Evolutionary conservation across 2,329 filamentous ascomycete genomes (phyloP), one percentile per base, ranked within the genome.

Genomic region (Drechslerella dactyloides): DNA sequence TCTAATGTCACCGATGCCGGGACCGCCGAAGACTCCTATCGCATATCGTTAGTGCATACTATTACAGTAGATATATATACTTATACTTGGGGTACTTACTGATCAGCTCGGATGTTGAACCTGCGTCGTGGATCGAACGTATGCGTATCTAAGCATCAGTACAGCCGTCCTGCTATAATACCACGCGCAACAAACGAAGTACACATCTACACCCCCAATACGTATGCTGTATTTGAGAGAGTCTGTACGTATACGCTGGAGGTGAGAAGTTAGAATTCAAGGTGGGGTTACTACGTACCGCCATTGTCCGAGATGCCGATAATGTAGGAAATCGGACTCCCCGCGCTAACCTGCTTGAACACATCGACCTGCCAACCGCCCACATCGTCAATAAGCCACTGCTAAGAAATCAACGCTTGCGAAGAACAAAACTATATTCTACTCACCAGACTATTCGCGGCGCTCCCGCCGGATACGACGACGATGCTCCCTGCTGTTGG

Each of bases 271-370:
- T 13, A 17, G 15, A 48, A 23, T 33, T 8, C 7, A 33, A 11
- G 3, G 23, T 60, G 24, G 17, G 46, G 17, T 19, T 13, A 2
- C 11, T 52, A 30, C 57, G 37, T 63, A 73, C 69, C 93, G 54
- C 93, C 93, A 80, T 97, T 97, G 81, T 97, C 93, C 75, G 90
- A 94, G 78, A 97, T 96, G 37, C 93, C 93, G 58, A 97, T 96
- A 69, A 97, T 87, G 79, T 96, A 96, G n/a, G 68, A 73, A 40
- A 73, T 64, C 15, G 62, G 73, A 35, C 60, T 73, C 51, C 69
- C 63, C 5, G 69, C 69, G 46, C 62, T 73, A 5, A 68, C 57
- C 8, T 21, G 66, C 30, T 73, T 73, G 51, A 73, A 73, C 10
- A 73, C 69, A 40, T 73, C 69, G 17, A 73, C 69, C 69, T 48